Base-by-base conservation (phyloP, 2,329 filamentous ascomycete genomes). In the Ceratocystis ficicola region DNA sequence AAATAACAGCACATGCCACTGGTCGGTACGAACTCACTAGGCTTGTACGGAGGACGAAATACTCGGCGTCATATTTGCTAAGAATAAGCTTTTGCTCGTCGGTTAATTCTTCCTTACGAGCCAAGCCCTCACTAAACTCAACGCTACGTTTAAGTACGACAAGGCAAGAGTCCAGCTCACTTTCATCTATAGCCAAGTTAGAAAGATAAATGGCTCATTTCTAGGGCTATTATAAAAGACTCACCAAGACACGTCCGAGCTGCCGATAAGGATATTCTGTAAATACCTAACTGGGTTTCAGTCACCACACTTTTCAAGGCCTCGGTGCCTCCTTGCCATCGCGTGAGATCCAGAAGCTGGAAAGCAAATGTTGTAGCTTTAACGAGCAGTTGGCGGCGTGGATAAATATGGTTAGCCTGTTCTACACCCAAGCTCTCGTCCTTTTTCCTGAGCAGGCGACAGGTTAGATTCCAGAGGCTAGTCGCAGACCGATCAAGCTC, bases 231-330 rank as follows among this genome's bases (percentile, higher is more conserved):
- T 36, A 44, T 12, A 48, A 44, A 15, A 1, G 44, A 73, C 76
- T 72, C 77, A 80, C 83, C 80, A 55, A 94, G 76, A 70, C 86
- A 90, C 50, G 77, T 77, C 70, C 79, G 83, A 22, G 81, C 81
- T 4, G 86, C 80, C 72, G 86, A 89, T 66, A 95, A 76, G 10
- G 85, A 86, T 69, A 89, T 75, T 71, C 82, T 86, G 72, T 90
- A 77, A 22, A 90, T 73, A 65, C 87, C 82, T 36, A 84, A 79
- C 71, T 68, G 80, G 76, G 48, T 71, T 74, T 66, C 64, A 30
- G 63, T 44, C n/a, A 28, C 22, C 5, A 44, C 57, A 70, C 69
- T 20, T 64, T 70, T 22, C 71, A 70, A 59, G 70, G 70, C 25
- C 68, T 71, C 59, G 17, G 28, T 68, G 70, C 64, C 69, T 67